Percentiles rank a stretch among this genome's conserved stretches.
Conservation (phyloP, 192 early-diverging fungal genomes). For the Umbelopsis isabellina region DNA sequence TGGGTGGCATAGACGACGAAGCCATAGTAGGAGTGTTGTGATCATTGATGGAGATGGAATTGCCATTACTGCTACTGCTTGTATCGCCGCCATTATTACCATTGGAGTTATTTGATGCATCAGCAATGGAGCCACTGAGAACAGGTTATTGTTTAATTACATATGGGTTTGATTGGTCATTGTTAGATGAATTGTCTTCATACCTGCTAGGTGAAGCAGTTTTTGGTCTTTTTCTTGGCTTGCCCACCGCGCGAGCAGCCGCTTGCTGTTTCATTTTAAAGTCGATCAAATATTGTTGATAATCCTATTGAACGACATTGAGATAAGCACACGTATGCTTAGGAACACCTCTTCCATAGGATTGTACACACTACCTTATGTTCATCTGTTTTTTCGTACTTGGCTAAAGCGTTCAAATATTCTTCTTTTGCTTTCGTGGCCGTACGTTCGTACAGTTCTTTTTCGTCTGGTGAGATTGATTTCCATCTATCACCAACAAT, state of each 20-base stretch:
- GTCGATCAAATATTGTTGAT: conserved; percentile 42
- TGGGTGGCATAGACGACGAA: background rate
- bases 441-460: conserved; percentile 37
- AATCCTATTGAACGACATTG: conserved; percentile 17
- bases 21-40: background rate
- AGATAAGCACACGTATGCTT: background rate
- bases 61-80: conserved; percentile 6
- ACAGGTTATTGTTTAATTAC: background rate
- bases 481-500: conserved; percentile 51
- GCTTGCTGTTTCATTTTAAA: conserved; percentile 40
- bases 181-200: background rate
- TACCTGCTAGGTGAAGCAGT: conserved; percentile 7
- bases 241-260: conserved; percentile 29
- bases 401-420: conserved; percentile 31
- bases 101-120: conserved; percentile 7
- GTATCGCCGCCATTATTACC: conserved; percentile 8
- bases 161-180: background rate
- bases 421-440: conserved; percentile 42
- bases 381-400: conserved; percentile 31
- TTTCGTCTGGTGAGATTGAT: conserved; percentile 28
- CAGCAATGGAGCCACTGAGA: conserved; percentile 9
- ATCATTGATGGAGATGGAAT: background rate
- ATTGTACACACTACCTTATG: conserved; percentile 18
- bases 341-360: too few species aligned
- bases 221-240: conserved; percentile 29